Evolutionary conservation across 176 grass and related monocot species (phyloP).

Genomic region (Hordeum marinum): DNA sequence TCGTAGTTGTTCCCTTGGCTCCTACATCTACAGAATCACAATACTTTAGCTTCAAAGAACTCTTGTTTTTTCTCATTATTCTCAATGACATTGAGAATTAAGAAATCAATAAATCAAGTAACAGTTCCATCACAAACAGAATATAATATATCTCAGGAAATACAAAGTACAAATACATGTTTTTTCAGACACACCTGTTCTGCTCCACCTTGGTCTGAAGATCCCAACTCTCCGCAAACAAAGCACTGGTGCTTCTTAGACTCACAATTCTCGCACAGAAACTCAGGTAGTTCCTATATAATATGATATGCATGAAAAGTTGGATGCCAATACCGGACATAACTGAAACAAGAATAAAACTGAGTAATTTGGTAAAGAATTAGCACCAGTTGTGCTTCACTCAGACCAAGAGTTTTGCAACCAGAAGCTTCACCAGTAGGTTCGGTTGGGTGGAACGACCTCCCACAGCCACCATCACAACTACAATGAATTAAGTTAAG

Average conservation of each 20-base stretch:
- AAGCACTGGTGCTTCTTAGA: slow-evolving; percentile 1
- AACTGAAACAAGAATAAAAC: slow-evolving; percentile 2
- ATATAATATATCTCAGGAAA: neutral
- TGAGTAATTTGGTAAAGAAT: neutral
- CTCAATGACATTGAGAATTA: neutral
- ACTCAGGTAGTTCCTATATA: slow-evolving; percentile 18
- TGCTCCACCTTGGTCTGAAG: neutral
- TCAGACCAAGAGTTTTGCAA: slow-evolving; percentile 24
- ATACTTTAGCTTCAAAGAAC: neutral
- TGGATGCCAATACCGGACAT: neutral
- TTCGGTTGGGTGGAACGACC: slow-evolving; percentile 31
- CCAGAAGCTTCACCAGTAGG: neutral
- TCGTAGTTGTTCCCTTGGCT: neutral
- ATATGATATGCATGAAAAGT: neutral
- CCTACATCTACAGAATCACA: neutral
- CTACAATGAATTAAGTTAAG: slow-evolving; percentile 5
- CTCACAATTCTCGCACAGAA: slow-evolving; percentile 36
- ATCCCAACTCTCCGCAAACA: neutral
- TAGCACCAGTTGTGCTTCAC: neutral
- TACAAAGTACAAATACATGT: neutral
- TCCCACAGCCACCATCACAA: slow-evolving; percentile 20
- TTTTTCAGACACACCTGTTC: too few species aligned
- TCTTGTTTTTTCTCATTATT: neutral
- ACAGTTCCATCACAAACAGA: neutral
- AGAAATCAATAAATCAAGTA: neutral